Base-by-base conservation (phyloP, 2,329 filamentous ascomycete species). In the Phaeosphaeriaceae sp. region DNA sequence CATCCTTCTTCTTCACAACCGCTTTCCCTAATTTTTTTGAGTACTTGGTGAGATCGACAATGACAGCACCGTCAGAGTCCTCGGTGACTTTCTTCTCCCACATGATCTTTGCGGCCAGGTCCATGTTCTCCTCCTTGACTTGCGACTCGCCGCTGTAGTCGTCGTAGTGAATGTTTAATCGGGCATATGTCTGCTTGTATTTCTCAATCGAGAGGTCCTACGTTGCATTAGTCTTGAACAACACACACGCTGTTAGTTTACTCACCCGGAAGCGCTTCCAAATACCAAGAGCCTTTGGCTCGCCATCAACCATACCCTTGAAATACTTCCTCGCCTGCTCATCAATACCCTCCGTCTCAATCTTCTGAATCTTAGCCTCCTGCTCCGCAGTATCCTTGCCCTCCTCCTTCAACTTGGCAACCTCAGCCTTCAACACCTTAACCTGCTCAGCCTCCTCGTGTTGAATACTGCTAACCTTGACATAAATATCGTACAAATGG, bases 401-500 rank as follows among this genome's bases (percentile, higher is more conserved):
- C 64, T 74, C 69, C 46, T 73, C 74, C 46, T 74, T 70, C 29
- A 76, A 52, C 50, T 63, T 63, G 2, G 55, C 58, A 28, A 63
- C 61, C 42, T 72, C 62, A 16, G 78, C 76, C 67, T 83, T 82
- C 57, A 81, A 76, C 34, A 75, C 79, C 61, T 86, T 85, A 18
- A 87, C 83, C 50, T 81, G 70, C 56, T 88, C 87, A 58, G 87
- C 87, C 76, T 91, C 86, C 0, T 79, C 83, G 2, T 78, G 73
- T 55, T 87, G 81, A 3, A 87, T 79, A 30, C 79, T 79, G 60
- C 85, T 85, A 72, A 93, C 90, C 71, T 85, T 83, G 55, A 92
- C 89, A 64, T 93, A 94, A 42, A 94, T 86, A 64, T 92, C 84
- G 72, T 87, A 92, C 8, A 94, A 78, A 70, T 94, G 90, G 71